phyloP scores from a whole-genome alignment of 1,284 basidiomycete genomes.

The Calocybe gambosa region DNA sequence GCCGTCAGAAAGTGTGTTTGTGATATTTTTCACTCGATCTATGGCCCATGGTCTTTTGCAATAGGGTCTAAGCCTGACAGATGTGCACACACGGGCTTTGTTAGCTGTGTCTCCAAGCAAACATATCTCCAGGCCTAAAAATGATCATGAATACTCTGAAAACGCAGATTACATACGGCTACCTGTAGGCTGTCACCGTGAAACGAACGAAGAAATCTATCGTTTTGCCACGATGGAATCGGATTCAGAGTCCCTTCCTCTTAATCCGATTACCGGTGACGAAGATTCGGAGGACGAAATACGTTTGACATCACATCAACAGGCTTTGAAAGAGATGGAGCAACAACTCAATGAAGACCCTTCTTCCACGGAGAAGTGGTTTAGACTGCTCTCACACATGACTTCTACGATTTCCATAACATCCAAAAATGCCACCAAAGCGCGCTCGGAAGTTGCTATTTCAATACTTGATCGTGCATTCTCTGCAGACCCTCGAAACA shows the following conservation, averaged over 20 bases:
- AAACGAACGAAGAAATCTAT: constrained; percentile 37
- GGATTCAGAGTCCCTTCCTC: constrained; percentile 35
- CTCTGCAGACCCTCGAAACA: constrained; percentile 45
- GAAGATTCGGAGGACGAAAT: constrained; percentile 21
- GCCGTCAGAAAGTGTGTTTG: constrained; percentile 41
- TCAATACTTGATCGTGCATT: constrained; percentile 65
- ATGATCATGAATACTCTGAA: constrained; percentile 46
- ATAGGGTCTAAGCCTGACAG: constrained; percentile 51
- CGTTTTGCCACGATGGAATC: constrained; percentile 43
- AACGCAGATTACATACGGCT: constrained; percentile 62
- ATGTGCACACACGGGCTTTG: constrained; percentile 46
- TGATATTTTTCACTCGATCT: constrained; percentile 7
- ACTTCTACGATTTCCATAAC: constrained; percentile 49
- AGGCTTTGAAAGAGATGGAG: constrained; percentile 53
- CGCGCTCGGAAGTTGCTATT: constrained; percentile 63
- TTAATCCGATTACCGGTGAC: constrained; percentile 26
- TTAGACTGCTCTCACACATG: constrained; percentile 57
- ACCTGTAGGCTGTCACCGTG: constrained; percentile 30
- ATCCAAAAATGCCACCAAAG: constrained; percentile 60
- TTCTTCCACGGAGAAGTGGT: constrained; percentile 51
- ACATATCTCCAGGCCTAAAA: constrained; percentile 33
- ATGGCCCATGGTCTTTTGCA: not conserved
- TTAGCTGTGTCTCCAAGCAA: constrained; percentile 44
- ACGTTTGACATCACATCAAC: constrained; percentile 49
- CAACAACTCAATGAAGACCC: constrained; percentile 46